Percentiles rank a stretch among this genome's conserved stretches.
These are phyloP conservation scores for Boletus albobrunnescens DNA, from an alignment of 1,284 basidiomycete genomes.

Conservation along the genomic window DNA sequence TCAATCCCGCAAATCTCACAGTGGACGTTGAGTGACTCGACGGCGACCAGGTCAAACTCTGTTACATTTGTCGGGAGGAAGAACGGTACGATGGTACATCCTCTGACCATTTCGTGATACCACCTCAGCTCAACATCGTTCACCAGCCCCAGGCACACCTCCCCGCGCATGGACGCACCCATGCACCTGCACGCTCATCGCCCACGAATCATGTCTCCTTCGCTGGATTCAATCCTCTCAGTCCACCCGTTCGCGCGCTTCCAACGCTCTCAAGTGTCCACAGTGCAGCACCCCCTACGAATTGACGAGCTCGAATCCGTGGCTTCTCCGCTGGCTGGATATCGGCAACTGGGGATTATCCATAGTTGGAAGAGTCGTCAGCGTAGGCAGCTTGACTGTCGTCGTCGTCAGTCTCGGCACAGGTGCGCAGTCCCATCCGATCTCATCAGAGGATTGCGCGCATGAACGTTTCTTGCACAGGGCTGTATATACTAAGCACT, in stretches of 20 bases:
- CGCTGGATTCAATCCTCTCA: conserved; percentile 73
- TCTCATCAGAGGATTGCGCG: conserved; percentile 1
- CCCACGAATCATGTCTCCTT: conserved; percentile 73
- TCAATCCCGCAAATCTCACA: background rate
- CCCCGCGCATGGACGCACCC: conserved; percentile 69
- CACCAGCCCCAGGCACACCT: conserved; percentile 41
- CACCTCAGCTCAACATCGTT: background rate
- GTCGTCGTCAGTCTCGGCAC: conserved; percentile 41
- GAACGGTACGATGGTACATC: conserved; percentile 54
- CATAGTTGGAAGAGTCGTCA: conserved; percentile 47
- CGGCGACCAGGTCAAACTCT: conserved; percentile 57
- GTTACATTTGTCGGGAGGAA: conserved; percentile 76
- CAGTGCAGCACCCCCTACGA: conserved; percentile 68
- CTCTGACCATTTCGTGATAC: background rate
- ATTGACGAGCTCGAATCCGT: conserved; percentile 58
- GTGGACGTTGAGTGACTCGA: conserved; percentile 5
- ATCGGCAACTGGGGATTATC: conserved; percentile 47
- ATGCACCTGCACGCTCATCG: conserved; percentile 73
- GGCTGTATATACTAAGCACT: conserved; percentile 57
- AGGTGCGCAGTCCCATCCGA: conserved; percentile 30
- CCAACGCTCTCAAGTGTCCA: conserved; percentile 71
- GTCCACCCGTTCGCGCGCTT: conserved; percentile 44
- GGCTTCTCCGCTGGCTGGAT: conserved; percentile 47
- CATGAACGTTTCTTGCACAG: conserved; percentile 34
- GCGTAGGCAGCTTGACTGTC: conserved; percentile 43